A percentile compares a stretch with the other conserved stretches of the same genome.
phyloP scores from a whole-genome alignment of 768 basidiomycete genomes.

The Trametes cubensis region DNA sequence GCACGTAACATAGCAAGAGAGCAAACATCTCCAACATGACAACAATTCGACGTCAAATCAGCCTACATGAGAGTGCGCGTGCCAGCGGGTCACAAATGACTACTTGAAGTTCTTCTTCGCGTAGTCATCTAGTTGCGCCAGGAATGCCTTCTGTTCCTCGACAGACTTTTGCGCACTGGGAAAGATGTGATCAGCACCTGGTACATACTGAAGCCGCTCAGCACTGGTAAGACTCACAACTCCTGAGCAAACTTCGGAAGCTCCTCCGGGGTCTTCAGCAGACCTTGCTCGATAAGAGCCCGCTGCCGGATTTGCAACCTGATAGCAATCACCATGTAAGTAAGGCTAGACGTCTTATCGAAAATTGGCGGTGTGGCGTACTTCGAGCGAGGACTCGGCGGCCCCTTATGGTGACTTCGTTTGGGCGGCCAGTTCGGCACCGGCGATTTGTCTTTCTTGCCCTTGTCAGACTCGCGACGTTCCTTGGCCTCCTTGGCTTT shows the following conservation, averaged over 20 bases:
- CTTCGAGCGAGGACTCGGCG: slow-evolving; percentile 54
- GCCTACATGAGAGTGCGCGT: background rate
- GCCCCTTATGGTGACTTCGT: slow-evolving; percentile 56
- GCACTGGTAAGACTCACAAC: slow-evolving; percentile 54
- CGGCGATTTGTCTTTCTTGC: slow-evolving; percentile 32
- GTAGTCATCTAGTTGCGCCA: slow-evolving; percentile 29
- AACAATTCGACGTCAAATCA: background rate
- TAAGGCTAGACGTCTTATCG: background rate
- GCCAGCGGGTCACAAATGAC: background rate
- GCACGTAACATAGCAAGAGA: background rate
- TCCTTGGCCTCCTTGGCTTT: slow-evolving; percentile 25
- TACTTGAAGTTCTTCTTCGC: slow-evolving; percentile 16
- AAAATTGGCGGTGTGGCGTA: slow-evolving; percentile 31
- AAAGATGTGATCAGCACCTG: background rate
- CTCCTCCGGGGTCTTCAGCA: slow-evolving; percentile 55
- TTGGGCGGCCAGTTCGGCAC: slow-evolving; percentile 66
- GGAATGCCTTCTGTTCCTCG: slow-evolving; percentile 31
- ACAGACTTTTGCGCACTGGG: slow-evolving; percentile 28
- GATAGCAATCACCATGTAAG: background rate
- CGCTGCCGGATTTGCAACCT: slow-evolving; percentile 59
- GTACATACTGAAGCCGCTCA: background rate
- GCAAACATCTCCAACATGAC: background rate
- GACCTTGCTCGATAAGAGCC: slow-evolving; percentile 64
- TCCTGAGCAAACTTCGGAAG: slow-evolving; percentile 56
- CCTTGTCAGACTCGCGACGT: slow-evolving; percentile 15